phyloP scores from a whole-genome alignment of 139 green algal genomes.

The Penium margaritaceum region DNA sequence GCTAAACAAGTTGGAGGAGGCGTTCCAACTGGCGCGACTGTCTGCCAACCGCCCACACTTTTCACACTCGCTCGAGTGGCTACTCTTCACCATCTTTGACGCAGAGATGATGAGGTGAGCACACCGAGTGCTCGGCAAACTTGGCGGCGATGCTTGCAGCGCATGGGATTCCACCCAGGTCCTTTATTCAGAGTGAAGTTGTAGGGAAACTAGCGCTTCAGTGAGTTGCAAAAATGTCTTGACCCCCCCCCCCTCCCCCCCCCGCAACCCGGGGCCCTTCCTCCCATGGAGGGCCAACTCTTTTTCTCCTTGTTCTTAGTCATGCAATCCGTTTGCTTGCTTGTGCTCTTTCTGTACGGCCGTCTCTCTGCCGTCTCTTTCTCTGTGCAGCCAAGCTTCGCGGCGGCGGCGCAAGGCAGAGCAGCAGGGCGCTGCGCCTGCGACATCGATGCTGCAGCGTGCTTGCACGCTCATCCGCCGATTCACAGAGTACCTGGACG shows the following conservation, averaged over 20 bases:
- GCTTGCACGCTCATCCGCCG: conserved; percentile 66
- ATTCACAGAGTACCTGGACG: conserved; percentile 65
- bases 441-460: conserved; percentile 58
- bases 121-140: too few relatives aligned
- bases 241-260: background rate
- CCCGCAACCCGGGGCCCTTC: background rate
- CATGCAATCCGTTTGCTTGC: background rate
- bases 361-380: background rate
- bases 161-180: too few relatives aligned
- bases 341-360: too few relatives aligned
- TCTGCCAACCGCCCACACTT: conserved; percentile 67
- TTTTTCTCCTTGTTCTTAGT: background rate
- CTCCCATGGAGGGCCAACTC: background rate
- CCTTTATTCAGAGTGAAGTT: too few relatives aligned
- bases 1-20: conserved; percentile 53
- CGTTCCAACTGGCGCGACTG: conserved; percentile 59
- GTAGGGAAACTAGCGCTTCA: too few relatives aligned
- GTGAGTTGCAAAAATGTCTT: background rate
- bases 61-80: conserved; percentile 71
- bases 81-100: conserved; percentile 88
- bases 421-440: conserved; percentile 1
- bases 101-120: conserved; percentile 51
- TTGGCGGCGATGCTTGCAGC: too few relatives aligned
- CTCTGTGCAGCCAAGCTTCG: background rate
- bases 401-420: background rate